Base-by-base conservation (phyloP, 441 rosid genomes). In the Capsella rubella region DNA sequence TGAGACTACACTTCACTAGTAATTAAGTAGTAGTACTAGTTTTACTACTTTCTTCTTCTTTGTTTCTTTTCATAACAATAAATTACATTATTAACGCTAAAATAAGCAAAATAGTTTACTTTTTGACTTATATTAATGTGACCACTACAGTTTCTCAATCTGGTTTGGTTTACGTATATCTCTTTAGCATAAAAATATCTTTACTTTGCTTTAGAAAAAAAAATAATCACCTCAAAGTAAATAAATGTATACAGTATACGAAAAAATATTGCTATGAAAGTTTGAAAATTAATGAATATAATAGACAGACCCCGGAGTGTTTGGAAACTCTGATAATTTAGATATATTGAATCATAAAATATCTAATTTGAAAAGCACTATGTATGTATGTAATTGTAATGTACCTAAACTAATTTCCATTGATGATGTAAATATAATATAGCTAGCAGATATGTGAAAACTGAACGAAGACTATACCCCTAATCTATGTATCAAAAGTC, bases 381-480 rank as follows among this genome's bases (percentile, higher is more conserved):
- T 43, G 5, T 29, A 21, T 21, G 25, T 21, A 21, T 21, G 25
- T 21, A 21, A 21, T 21, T 21, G 25, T 21, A 21, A 6, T 45
- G 6, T 31, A 62, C 61, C 62, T 61, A 62, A 21, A 63, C 43
- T 63, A 34, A 34, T 34, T 15, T 47, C 11, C 11, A 8, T 47
- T 4, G 16, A 40, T 40, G 5, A 40, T 37, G n/a, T 37, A 21
- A 1, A 21, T 21, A 21, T 21, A 21, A 21, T 21, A 21, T 21
- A 21, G 25, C 13, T 43, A 45, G 27, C 54, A 21, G 51, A 47
- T 60, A 39, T 40, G 7, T 3, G 42, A 39, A 25, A 25, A 6
- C 35, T 69, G 16, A 42, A 58, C 45, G 8, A 47, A 34, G 21
- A 62, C 8, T 54, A 43, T 67, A 45, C 64, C 65, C 73, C 46